These are phyloP conservation scores for Mycena citricolor DNA, from an alignment of 1,284 basidiomycete species.

Conservation along the genomic window DNA sequence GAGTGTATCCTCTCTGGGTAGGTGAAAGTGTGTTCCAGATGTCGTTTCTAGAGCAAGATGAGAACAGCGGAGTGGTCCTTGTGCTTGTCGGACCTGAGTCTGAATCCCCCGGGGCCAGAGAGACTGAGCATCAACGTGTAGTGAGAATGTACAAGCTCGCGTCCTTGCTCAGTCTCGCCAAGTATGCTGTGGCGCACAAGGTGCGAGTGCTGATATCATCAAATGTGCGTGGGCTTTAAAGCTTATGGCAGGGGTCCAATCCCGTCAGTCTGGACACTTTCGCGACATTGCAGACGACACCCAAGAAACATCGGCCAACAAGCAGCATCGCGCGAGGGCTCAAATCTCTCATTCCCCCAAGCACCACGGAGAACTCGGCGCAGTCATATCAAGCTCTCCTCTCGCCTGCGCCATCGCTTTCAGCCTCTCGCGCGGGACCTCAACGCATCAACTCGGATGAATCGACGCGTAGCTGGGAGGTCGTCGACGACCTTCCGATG, in stretches of 20 bases:
- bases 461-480: conserved; percentile 62
- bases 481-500: conserved; percentile 72
- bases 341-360: conserved; percentile 46
- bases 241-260: conserved; percentile 45
- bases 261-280: conserved; percentile 61
- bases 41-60: conserved; percentile 67
- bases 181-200: conserved; percentile 67
- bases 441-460: conserved; percentile 16
- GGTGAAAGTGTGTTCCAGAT: conserved; percentile 80
- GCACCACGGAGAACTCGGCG: conserved; percentile 23
- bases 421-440: conserved; percentile 5
- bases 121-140: conserved; percentile 50
- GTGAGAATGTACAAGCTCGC: conserved; percentile 79
- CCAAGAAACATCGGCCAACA: conserved; percentile 56
- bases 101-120: conserved; percentile 43
- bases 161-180: conserved; percentile 69
- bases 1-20: conserved; percentile 63
- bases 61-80: conserved; percentile 69
- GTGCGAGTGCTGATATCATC: conserved; percentile 36
- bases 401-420: conserved; percentile 26
- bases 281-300: conserved; percentile 46
- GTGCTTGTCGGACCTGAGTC: conserved; percentile 64
- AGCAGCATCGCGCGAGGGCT: conserved; percentile 61
- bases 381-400: conserved; percentile 36
- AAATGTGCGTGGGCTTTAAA: too few species aligned